These are phyloP conservation scores for Phellopilus nigrolimitatus DNA, from an alignment of 1,284 basidiomycete species.

Conservation along the genomic window DNA sequence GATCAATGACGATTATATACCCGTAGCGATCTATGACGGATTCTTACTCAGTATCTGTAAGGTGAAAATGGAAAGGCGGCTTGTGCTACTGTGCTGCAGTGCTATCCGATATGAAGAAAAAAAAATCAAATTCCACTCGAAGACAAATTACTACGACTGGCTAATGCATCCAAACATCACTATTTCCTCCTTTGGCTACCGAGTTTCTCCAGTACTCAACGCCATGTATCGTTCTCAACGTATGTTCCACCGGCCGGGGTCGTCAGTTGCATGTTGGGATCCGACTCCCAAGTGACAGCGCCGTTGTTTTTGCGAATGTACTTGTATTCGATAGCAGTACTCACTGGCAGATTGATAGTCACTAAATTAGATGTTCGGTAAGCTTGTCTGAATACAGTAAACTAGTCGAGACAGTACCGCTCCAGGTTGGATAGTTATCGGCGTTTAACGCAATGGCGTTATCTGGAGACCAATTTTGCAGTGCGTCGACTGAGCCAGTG, in stretches of 20 bases:
- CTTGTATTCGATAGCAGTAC: slow-evolving; percentile 56
- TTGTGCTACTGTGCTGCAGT: no score
- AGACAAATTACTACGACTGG: no score
- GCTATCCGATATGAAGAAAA: no score
- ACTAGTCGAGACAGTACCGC: slow-evolving; percentile 41
- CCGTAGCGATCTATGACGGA: not conserved
- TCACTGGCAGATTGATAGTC: slow-evolving; percentile 55
- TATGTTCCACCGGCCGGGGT: slow-evolving; percentile 38
- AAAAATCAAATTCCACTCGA: no score
- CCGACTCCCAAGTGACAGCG: slow-evolving; percentile 55
- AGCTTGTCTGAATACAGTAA: slow-evolving; percentile 12
- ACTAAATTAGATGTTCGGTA: slow-evolving; percentile 38
- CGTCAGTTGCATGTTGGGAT: slow-evolving; percentile 46
- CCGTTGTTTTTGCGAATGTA: slow-evolving; percentile 64
- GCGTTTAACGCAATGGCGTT: slow-evolving; percentile 54
- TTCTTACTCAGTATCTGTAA: not conserved
- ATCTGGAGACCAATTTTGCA: slow-evolving; percentile 60
- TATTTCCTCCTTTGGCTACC: not conserved
- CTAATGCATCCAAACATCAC: not conserved
- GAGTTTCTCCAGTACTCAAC: slow-evolving; percentile 4
- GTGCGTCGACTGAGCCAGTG: slow-evolving; percentile 53
- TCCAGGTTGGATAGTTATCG: slow-evolving; percentile 66
- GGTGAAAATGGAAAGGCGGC: no score
- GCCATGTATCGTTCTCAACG: slow-evolving; percentile 39
- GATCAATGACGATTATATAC: not conserved